A percentile compares a stretch with the other conserved stretches of the same genome.
phyloP scores from a whole-genome alignment of 805 yeast genomes.

The Hemisphaericaspora nanyangensis region DNA sequence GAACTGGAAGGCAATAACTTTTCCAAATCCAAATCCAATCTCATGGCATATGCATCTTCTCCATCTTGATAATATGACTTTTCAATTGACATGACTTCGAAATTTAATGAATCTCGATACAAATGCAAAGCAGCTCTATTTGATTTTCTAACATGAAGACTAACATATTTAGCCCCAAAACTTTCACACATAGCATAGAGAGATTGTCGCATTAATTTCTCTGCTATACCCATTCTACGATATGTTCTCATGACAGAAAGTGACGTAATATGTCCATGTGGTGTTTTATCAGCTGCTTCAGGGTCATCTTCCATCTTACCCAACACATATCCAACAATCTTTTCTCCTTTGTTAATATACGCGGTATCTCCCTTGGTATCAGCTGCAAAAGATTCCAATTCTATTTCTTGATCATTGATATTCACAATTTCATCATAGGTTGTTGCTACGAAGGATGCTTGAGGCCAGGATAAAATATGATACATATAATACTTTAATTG shows the following conservation, averaged over 20 bases:
- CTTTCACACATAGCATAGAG: slow-evolving; percentile 76
- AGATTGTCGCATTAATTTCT: slow-evolving; percentile 81
- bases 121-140: slow-evolving; percentile 92
- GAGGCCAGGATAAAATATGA: slow-evolving; percentile 95
- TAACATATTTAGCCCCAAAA: slow-evolving; percentile 77
- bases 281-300: slow-evolving; percentile 64
- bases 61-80: slow-evolving; percentile 93
- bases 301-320: slow-evolving; percentile 98
- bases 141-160: slow-evolving; percentile 89
- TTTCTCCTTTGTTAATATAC: slow-evolving; percentile 64
- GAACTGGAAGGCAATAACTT: slow-evolving; percentile 58
- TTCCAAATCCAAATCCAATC: slow-evolving; percentile 57
- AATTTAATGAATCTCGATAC: slow-evolving; percentile 78
- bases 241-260: slow-evolving; percentile 93
- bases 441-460: slow-evolving; percentile 92
- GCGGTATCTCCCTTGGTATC: slow-evolving; percentile 60
- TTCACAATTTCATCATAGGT: slow-evolving; percentile 42
- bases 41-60: slow-evolving; percentile 97
- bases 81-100: slow-evolving; percentile 79
- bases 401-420: slow-evolving; percentile 14
- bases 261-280: slow-evolving; percentile 93
- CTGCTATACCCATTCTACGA: slow-evolving; percentile 93
- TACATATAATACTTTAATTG: slow-evolving; percentile 89
- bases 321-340: slow-evolving; percentile 91
- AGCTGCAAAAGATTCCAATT: not conserved